Percentiles rank a stretch among this genome's conserved stretches.
These are phyloP conservation scores for Starmerella floris DNA, from an alignment of 805 yeast species.

Conservation along the genomic window DNA sequence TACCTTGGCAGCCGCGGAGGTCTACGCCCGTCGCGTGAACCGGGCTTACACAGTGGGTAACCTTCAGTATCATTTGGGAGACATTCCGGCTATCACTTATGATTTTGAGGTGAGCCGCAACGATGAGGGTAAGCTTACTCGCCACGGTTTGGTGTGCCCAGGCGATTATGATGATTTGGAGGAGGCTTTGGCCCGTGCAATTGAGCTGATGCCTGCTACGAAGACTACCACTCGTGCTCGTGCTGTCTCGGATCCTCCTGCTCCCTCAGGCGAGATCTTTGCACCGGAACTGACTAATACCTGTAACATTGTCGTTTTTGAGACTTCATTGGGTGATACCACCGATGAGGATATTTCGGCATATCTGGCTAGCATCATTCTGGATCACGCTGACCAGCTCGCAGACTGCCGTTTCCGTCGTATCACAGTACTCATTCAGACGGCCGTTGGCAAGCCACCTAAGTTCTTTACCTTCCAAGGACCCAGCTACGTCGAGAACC, in stretches of 20 bases:
- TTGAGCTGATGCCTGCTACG: slow-evolving; percentile 49
- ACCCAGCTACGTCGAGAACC: slow-evolving; percentile 72
- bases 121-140: slow-evolving; percentile 37
- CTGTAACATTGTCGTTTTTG: slow-evolving; percentile 56
- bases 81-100: slow-evolving; percentile 54
- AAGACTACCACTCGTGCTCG: slow-evolving; percentile 31
- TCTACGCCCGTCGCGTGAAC: slow-evolving; percentile 90
- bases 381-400: slow-evolving; percentile 58
- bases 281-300: slow-evolving; percentile 48
- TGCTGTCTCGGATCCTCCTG: slow-evolving; percentile 26
- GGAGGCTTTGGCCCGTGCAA: slow-evolving; percentile 60
- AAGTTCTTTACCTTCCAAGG: slow-evolving; percentile 92
- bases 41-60: slow-evolving; percentile 85
- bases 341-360: slow-evolving; percentile 51
- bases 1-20: slow-evolving; percentile 92
- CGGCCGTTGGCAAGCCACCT: slow-evolving; percentile 76
- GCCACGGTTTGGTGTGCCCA: slow-evolving; percentile 22
- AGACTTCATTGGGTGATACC: slow-evolving; percentile 36
- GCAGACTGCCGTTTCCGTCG: slow-evolving; percentile 70
- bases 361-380: slow-evolving; percentile 51
- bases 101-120: slow-evolving; percentile 35
- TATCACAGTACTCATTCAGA: slow-evolving; percentile 79
- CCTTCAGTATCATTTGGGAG: slow-evolving; percentile 44
- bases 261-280: slow-evolving; percentile 17
- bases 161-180: slow-evolving; percentile 79